Evolutionary conservation across 2,329 filamentous ascomycete genomes (phyloP).

Genomic region (Botrytis fragariae): DNA sequence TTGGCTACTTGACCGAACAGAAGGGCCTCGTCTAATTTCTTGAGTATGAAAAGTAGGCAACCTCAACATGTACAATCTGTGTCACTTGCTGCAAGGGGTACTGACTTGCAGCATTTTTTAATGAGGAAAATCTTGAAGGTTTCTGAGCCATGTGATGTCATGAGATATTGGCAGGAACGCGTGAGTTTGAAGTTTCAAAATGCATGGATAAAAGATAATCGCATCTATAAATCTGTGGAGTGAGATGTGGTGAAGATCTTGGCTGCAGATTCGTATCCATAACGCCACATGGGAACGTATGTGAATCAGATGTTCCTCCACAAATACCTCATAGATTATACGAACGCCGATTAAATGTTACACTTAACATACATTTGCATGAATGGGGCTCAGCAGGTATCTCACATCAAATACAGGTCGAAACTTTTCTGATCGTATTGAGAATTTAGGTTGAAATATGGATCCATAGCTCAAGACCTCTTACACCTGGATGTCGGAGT

Average conservation of each 20-base stretch:
- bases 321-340: neutral
- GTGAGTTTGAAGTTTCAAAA: too few species aligned
- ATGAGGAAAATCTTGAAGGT: too few species aligned
- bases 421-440: slow-evolving; percentile 21
- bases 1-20: slow-evolving; percentile 1
- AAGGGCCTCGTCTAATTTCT: neutral
- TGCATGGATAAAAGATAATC: neutral
- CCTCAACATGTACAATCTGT: neutral
- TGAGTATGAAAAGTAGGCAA: neutral
- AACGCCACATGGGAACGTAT: neutral
- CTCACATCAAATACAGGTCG: neutral
- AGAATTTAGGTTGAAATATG: slow-evolving; percentile 20
- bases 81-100: slow-evolving; percentile 1
- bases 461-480: slow-evolving; percentile 27
- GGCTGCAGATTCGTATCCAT: neutral
- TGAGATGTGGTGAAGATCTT: neutral
- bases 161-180: neutral
- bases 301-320: neutral
- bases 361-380: neutral
- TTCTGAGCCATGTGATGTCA: neutral
- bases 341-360: neutral
- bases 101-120: neutral
- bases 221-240: neutral
- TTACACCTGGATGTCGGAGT: slow-evolving; percentile 27
- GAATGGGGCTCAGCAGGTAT: neutral